phyloP scores from a whole-genome alignment of 306 rosid species.

The Cucumis hystrix region DNA sequence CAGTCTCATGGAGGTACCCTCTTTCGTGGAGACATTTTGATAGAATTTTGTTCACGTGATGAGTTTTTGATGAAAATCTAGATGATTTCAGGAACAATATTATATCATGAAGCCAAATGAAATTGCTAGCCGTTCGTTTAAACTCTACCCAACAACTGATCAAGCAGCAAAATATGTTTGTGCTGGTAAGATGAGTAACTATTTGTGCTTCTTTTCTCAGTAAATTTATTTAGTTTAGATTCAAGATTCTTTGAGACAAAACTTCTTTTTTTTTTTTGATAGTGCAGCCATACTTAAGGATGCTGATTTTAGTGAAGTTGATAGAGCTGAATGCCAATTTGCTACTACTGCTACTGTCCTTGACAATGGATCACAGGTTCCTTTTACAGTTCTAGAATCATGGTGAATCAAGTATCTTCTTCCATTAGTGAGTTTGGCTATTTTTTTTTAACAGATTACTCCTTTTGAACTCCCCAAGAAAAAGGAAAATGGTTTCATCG shows the following conservation, averaged over 20 bases:
- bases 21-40: background rate
- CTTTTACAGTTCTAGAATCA: background rate
- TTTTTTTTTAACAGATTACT: constrained; percentile 26
- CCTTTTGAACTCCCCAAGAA: constrained; percentile 61
- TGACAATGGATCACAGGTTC: constrained; percentile 83
- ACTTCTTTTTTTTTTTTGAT: background rate
- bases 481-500: constrained; percentile 43
- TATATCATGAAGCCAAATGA: constrained; percentile 79
- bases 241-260: background rate
- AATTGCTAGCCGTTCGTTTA: constrained; percentile 44
- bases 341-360: constrained; percentile 65
- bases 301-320: constrained; percentile 74
- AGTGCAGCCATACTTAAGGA: constrained; percentile 80
- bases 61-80: background rate
- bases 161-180: constrained; percentile 84
- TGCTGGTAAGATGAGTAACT: constrained; percentile 33
- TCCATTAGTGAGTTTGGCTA: background rate
- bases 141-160: constrained; percentile 68
- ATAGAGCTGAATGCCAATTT: constrained; percentile 93
- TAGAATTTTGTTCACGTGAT: background rate
- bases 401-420: background rate
- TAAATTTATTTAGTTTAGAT: background rate
- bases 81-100: constrained; percentile 61
- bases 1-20: constrained; percentile 74
- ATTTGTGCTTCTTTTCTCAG: background rate